A percentile compares a stretch with the other conserved stretches of the same genome.
phyloP scores from a whole-genome alignment of 768 basidiomycete genomes.

The Amanita subjunquillea region DNA sequence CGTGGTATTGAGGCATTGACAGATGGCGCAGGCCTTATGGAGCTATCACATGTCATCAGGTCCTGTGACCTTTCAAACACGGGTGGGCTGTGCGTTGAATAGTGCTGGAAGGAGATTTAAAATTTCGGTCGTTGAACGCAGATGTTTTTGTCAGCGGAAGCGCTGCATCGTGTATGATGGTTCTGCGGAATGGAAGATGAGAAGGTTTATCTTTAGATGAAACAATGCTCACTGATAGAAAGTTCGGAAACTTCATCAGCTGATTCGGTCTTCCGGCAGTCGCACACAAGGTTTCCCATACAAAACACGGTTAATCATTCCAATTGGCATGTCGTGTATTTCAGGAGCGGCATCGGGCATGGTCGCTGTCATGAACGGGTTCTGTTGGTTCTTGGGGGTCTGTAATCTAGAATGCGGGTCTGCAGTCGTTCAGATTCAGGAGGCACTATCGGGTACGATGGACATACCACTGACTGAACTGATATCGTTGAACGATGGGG shows the following conservation, averaged over 20 bases:
- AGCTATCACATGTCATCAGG: neutral
- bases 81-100: neutral
- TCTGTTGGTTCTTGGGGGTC: slow-evolving; percentile 1
- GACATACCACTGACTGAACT: slow-evolving; percentile 54
- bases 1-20: neutral
- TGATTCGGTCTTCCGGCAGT: neutral
- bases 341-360: slow-evolving; percentile 42
- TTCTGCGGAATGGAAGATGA: neutral
- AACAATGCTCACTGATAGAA: neutral
- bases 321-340: slow-evolving; percentile 76
- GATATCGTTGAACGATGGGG: slow-evolving; percentile 61
- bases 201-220: neutral
- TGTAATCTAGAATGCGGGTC: slow-evolving; percentile 2
- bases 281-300: slow-evolving; percentile 22
- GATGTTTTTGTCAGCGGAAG: neutral
- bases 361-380: slow-evolving; percentile 42
- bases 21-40: slow-evolving; percentile 1
- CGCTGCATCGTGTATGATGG: neutral
- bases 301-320: slow-evolving; percentile 66
- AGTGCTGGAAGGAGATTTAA: neutral
- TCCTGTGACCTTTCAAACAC: slow-evolving; percentile 1
- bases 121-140: neutral
- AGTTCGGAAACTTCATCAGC: neutral
- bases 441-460: slow-evolving; percentile 7
- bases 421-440: neutral